phyloP scores from a whole-genome alignment of 495 filamentous ascomycete genomes.

The Lepraria neglecta region DNA sequence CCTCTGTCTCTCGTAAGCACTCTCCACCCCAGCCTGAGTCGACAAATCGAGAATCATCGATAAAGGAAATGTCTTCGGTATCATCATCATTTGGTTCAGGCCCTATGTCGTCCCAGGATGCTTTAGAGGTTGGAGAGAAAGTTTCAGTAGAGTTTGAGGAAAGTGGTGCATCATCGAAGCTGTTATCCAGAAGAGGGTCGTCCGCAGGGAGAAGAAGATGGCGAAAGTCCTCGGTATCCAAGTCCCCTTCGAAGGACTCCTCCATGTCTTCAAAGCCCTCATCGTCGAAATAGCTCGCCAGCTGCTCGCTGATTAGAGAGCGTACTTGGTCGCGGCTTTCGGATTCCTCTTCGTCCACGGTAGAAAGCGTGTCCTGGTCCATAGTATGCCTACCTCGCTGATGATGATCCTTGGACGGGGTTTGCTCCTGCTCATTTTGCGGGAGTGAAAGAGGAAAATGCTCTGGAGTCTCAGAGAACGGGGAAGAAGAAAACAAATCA shows the following conservation, averaged over 20 bases:
- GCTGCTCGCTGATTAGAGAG: constrained; percentile 7
- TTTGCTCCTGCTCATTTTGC: constrained; percentile 30
- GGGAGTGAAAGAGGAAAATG: constrained; percentile 37
- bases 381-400: constrained; percentile 52
- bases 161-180: constrained; percentile 31
- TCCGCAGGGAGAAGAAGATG: constrained; percentile 36
- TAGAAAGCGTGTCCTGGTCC: constrained; percentile 15
- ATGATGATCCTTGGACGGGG: constrained; percentile 51
- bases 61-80: constrained; percentile 42
- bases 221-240: constrained; percentile 32
- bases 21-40: constrained; percentile 67
- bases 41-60: constrained; percentile 50
- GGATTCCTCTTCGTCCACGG: constrained; percentile 20
- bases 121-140: constrained; percentile 15
- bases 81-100: constrained; percentile 45
- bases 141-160: constrained; percentile 12
- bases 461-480: constrained; percentile 46
- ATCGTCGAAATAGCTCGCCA: constrained; percentile 7
- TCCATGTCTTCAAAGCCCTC: constrained; percentile 19
- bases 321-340: constrained; percentile 12
- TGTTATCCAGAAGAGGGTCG: constrained; percentile 37
- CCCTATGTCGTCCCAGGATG: constrained; percentile 26
- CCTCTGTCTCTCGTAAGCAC: constrained; percentile 81
- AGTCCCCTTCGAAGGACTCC: constrained; percentile 24
- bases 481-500: constrained; percentile 45